phyloP scores from a whole-genome alignment of 1,284 basidiomycete species.

The Omphalotus olearius region DNA sequence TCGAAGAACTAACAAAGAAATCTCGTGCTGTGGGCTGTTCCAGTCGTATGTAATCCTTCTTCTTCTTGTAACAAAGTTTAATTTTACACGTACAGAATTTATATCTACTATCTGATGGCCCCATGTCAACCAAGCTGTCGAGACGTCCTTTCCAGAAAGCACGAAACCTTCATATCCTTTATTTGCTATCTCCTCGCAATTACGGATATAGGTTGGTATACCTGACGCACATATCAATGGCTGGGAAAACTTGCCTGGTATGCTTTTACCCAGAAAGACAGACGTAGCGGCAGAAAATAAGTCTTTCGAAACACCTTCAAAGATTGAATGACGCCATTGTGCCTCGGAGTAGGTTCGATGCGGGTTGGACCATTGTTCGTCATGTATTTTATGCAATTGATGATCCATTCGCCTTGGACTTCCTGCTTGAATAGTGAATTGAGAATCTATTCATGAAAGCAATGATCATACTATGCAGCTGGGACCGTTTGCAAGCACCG shows the following conservation, averaged over 20 bases:
- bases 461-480: slow-evolving; percentile 6
- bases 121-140: neutral
- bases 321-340: slow-evolving; percentile 2
- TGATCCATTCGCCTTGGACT: slow-evolving; percentile 12
- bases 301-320: neutral
- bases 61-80: neutral
- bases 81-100: neutral
- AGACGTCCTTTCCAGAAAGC: no score
- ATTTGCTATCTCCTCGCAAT: slow-evolving; percentile 1
- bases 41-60: neutral
- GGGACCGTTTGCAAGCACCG: slow-evolving; percentile 8
- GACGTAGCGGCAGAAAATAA: slow-evolving; percentile 6
- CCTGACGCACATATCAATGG: slow-evolving; percentile 2
- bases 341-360: slow-evolving; percentile 10
- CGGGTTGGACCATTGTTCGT: slow-evolving; percentile 3
- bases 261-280: slow-evolving; percentile 6
- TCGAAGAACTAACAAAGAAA: slow-evolving; percentile 58
- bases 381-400: slow-evolving; percentile 11
- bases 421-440: slow-evolving; percentile 1
- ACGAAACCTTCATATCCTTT: slow-evolving; percentile 3
- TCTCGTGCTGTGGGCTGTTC: slow-evolving; percentile 8
- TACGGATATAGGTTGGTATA: slow-evolving; percentile 1
- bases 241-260: slow-evolving; percentile 7
- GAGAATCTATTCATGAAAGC: no score
- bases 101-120: neutral